Base-by-base conservation (phyloP, 371 early-diverging fungal genomes). In the Phascolomyces articulosus region DNA sequence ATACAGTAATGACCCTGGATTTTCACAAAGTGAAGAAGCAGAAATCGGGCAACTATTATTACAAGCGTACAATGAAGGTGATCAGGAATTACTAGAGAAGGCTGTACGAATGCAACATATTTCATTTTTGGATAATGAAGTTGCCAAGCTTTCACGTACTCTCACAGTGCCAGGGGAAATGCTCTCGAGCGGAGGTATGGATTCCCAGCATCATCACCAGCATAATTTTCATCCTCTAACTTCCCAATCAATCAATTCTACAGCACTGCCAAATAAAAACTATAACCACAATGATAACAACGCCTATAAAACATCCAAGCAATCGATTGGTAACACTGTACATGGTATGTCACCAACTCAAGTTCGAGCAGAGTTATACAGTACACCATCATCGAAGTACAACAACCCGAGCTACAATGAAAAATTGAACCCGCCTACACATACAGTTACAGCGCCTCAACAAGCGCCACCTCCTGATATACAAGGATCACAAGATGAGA, bases 111-210 rank as follows among this genome's bases (percentile, higher is more conserved):
- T 84, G 34, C 90, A 85, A 56, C 76, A 78, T 16, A 72, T 94
- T 13, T 80, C 84, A 9, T 93, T 89, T 67, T 69, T 95, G 27
- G 94, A 95, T 64, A 91, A 89, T 71, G 90, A 91, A 60, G 80
- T 94, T 21, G 84, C 85, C 26, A 80, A 84, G 24, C 70, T 87
- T 26, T 86, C 89, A 9, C 73, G 87, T 24, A 70, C 78, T 13
- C 70, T 88, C 31, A 75, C 71, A 31, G 85, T 86, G 10, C 82
- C 87, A 18, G 82, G 83, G 9, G 86, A 87, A 31, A 65, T 79
- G 15, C 67, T 77, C 8, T 69, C 73, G 2, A 58, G 66, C 40
- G 55, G 64, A 27, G 55, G 64, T 29, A 59, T 59, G 29, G 60
- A 27, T 16, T 51, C 51, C 1, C 51, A 51, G 4, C 44, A 24